A percentile compares a stretch with the other conserved stretches of the same genome.
phyloP scores from a whole-genome alignment of 805 yeast species.

The Candida multigemmis region DNA sequence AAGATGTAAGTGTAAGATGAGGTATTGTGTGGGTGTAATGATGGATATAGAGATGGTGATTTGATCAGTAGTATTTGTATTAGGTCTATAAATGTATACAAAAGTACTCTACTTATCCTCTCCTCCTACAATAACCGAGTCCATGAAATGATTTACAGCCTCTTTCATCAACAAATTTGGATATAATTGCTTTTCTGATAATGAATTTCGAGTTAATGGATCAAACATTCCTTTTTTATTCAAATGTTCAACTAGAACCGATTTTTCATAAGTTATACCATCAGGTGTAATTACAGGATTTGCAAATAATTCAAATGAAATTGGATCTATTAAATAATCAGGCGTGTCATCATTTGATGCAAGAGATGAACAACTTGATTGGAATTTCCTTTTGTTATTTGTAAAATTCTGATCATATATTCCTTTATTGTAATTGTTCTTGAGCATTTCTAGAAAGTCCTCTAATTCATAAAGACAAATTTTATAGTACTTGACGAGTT shows the following conservation, averaged over 20 bases:
- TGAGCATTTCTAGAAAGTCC: slow-evolving; percentile 10
- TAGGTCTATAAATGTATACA: background rate
- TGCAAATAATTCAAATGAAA: slow-evolving; percentile 23
- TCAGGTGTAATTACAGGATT: slow-evolving; percentile 39
- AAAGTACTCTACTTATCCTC: background rate
- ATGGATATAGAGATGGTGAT: background rate
- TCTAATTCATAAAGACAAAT: slow-evolving; percentile 10
- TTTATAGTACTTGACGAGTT: slow-evolving; percentile 10
- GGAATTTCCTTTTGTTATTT: slow-evolving; percentile 3
- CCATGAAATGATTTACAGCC: slow-evolving; percentile 22
- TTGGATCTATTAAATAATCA: slow-evolving; percentile 28
- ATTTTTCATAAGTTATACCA: slow-evolving; percentile 33
- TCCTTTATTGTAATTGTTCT: slow-evolving; percentile 15
- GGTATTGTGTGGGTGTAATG: slow-evolving; percentile 1
- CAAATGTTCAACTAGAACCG: slow-evolving; percentile 27
- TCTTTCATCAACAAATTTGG: slow-evolving; percentile 32
- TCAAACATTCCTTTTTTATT: slow-evolving; percentile 21
- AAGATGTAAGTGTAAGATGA: background rate
- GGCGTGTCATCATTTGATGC: slow-evolving; percentile 17
- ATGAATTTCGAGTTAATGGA: slow-evolving; percentile 30
- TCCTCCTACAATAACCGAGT: background rate
- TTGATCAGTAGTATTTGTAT: background rate
- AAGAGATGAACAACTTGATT: slow-evolving; percentile 1
- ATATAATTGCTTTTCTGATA: slow-evolving; percentile 22
- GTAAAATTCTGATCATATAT: slow-evolving; percentile 8